Conservation (phyloP, 768 basidiomycete species). For the Podaxis sp. region DNA sequence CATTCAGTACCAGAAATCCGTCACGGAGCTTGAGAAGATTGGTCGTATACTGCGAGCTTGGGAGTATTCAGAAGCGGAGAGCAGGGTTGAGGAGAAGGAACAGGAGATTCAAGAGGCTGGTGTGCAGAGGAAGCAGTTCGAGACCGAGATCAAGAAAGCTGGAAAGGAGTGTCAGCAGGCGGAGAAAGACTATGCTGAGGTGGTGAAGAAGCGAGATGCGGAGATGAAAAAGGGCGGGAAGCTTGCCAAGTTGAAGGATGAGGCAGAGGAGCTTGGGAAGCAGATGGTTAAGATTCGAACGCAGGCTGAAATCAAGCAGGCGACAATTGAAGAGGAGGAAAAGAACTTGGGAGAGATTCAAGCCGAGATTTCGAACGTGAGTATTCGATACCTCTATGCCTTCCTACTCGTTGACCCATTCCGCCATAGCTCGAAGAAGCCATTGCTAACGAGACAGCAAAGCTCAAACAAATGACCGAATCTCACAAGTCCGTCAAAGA, state of each 20-base stretch:
- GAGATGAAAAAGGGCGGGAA: constrained; percentile 95
- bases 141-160: constrained; percentile 50
- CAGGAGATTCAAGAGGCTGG: constrained; percentile 52
- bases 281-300: constrained; percentile 79
- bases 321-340: constrained; percentile 78
- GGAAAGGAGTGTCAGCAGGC: constrained; percentile 57
- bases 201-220: constrained; percentile 75
- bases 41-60: constrained; percentile 80
- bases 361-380: constrained; percentile 61
- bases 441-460: constrained; percentile 55
- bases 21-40: constrained; percentile 84
- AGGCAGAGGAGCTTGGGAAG: constrained; percentile 76
- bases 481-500: constrained; percentile 67
- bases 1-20: constrained; percentile 87
- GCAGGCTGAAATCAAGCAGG: constrained; percentile 80
- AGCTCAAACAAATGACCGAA: constrained; percentile 55
- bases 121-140: constrained; percentile 44
- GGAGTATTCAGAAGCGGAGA: constrained; percentile 75
- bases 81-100: constrained; percentile 54
- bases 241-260: constrained; percentile 81
- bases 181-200: constrained; percentile 64
- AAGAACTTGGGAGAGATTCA: constrained; percentile 51
- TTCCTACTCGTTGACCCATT: neutral
- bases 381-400: constrained; percentile 18
- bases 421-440: constrained; percentile 53